Evolutionary conservation across 176 grass and related monocot species (phyloP), one percentile per base, ranked within the genome.

Genomic region (Cenchrus americanus): DNA sequence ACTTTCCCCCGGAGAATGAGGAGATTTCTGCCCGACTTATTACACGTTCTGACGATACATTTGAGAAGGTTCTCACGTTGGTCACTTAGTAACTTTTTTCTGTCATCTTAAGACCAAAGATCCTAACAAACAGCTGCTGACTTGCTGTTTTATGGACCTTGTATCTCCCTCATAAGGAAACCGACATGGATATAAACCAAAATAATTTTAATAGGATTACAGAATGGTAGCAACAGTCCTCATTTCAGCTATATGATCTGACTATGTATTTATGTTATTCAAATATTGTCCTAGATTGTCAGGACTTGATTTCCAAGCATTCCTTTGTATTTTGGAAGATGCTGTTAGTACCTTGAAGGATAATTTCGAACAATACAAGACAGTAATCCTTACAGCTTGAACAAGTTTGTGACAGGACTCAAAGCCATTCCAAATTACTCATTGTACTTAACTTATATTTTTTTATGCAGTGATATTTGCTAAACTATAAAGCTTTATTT

Each of bases 1-100:
- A 89, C 72, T 93, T 83, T 9, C 90, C 90, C 51, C 92, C 92
- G 2, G 88, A 94, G 87, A 91, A 84, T 79, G 88, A 98, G 76
- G 92, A 97, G 75, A 88, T 98, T 84, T 84, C 88, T 75, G 57
- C 75, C 79, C 89, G 95, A 41, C 89, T 98, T 76, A 80, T 87
- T 82, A 85, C 88, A 44, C 90, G 95, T 27, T 91, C 88, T 53
- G 95, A 98, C 22, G 95, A 98, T 82, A 94, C 88, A 22, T 83
- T 84, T 77, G 92, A 90, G 68, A 98, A 94, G 92, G 95, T 94
- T 79, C 18, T 86, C 22, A 58, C 84, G 63, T 51, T 57, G 1
- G 71, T 62, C 54, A 61, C 60, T 42, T 41, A 76, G 15, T 47
- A 85, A 41, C 43, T 10, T 66, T 72, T 60, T 58, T 48, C 62